Evolutionary conservation across 257 asterid species (phyloP).

Genomic region (Solanum tacnaense): DNA sequence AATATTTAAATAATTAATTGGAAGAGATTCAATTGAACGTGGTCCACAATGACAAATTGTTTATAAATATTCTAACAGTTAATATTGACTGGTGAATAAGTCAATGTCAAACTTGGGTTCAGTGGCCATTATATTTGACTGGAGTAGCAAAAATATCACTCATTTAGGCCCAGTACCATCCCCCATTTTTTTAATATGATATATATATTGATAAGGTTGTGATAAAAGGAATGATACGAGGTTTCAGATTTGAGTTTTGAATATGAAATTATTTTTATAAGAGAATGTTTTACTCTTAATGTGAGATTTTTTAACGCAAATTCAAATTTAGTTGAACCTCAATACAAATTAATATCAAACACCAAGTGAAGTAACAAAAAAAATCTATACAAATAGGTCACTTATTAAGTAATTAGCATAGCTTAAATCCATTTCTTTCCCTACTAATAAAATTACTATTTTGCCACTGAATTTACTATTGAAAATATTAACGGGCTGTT

Average conservation of each 20-base stretch:
- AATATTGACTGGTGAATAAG: not conserved
- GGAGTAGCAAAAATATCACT: not conserved
- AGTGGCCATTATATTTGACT: not conserved
- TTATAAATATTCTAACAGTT: not conserved
- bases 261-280: not conserved
- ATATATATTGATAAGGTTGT: not conserved
- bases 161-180: not conserved
- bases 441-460: not conserved
- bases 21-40: not conserved
- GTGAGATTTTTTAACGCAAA: not conserved
- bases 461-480: not conserved
- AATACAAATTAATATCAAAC: not conserved
- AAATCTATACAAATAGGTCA: not conserved
- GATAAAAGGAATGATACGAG: not conserved
- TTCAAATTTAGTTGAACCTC: not conserved
- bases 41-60: not conserved
- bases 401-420: not conserved
- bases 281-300: rapidly evolving
- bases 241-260: not conserved
- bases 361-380: not conserved
- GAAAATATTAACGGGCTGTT: not conserved
- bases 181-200: not conserved
- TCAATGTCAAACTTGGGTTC: not conserved
- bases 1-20: not conserved
- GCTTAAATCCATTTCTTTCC: not conserved